Conservation (phyloP, 2,329 filamentous ascomycete genomes). For the Fusarium incarnatum region DNA sequence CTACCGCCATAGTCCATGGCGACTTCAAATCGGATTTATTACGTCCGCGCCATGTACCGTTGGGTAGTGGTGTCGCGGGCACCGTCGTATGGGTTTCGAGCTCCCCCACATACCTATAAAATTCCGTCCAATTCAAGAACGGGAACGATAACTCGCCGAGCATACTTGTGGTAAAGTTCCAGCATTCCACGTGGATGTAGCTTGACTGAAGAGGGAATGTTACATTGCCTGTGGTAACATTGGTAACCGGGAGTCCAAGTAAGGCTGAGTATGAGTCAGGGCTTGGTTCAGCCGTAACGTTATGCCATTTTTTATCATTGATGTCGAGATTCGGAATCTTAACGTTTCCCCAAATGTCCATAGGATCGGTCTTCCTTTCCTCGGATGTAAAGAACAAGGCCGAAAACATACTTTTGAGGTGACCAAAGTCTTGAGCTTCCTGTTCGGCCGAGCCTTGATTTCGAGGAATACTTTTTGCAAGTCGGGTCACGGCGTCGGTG, state of each 20-base stretch:
- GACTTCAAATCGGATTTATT: accelerated
- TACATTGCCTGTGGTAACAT: neutral
- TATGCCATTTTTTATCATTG: neutral
- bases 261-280: conserved; percentile 11
- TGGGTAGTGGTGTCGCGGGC: too few relatives aligned
- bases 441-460: too few relatives aligned
- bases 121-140: too few relatives aligned
- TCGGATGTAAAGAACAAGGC: neutral
- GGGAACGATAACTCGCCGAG: too few relatives aligned
- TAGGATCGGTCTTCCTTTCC: neutral
- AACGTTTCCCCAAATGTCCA: conserved; percentile 27
- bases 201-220: conserved; percentile 23
- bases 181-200: conserved; percentile 5
- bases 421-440: too few relatives aligned
- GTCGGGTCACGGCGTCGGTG: neutral
- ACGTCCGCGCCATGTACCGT: conserved; percentile 15
- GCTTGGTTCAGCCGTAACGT: neutral
- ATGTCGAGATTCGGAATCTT: conserved; percentile 15
- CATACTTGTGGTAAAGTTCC: too few relatives aligned
- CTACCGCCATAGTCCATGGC: neutral
- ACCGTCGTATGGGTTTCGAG: too few relatives aligned
- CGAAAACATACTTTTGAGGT: neutral
- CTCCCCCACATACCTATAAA: too few relatives aligned
- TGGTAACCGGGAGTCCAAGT: conserved; percentile 7
- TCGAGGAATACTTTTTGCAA: too few relatives aligned